These are phyloP conservation scores for Zizania palustris DNA, from an alignment of 202 grass and related monocot species.

Conservation along the genomic window DNA sequence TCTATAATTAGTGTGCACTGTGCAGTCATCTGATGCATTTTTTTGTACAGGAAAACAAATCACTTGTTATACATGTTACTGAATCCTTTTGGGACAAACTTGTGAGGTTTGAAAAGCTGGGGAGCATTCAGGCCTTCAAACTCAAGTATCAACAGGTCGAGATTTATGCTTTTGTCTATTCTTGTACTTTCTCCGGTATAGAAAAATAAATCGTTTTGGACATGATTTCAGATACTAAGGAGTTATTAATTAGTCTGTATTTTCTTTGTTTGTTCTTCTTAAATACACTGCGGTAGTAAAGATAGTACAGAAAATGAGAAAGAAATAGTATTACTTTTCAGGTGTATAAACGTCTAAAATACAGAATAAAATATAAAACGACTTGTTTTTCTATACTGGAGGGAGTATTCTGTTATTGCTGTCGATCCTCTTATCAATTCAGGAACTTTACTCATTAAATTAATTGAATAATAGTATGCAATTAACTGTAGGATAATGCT, in stretches of 20 bases:
- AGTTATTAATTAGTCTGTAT: too few relatives aligned
- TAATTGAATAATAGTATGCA: neutral
- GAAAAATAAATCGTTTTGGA: too few relatives aligned
- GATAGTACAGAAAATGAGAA: too few relatives aligned
- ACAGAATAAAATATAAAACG: too few relatives aligned
- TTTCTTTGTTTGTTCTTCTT: too few relatives aligned
- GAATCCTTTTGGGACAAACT: conserved; percentile 69
- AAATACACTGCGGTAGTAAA: too few relatives aligned
- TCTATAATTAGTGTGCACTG: conserved; percentile 20
- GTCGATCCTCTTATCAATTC: neutral
- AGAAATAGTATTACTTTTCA: too few relatives aligned
- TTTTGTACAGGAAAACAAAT: conserved; percentile 70
- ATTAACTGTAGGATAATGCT: neutral
- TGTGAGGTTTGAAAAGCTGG: conserved; percentile 58
- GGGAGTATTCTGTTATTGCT: conserved; percentile 19
- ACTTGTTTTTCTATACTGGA: too few relatives aligned
- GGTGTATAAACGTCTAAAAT: too few relatives aligned
- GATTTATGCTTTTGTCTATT: neutral
- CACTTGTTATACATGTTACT: conserved; percentile 59
- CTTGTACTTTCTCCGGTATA: too few relatives aligned
- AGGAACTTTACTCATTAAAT: conserved; percentile 7
- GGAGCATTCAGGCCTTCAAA: conserved; percentile 65
- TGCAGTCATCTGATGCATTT: conserved; percentile 34
- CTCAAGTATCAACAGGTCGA: conserved; percentile 75
- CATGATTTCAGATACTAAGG: too few relatives aligned